These are phyloP conservation scores for Inga oerstediana DNA, from an alignment of 306 rosid species.

Conservation along the genomic window DNA sequence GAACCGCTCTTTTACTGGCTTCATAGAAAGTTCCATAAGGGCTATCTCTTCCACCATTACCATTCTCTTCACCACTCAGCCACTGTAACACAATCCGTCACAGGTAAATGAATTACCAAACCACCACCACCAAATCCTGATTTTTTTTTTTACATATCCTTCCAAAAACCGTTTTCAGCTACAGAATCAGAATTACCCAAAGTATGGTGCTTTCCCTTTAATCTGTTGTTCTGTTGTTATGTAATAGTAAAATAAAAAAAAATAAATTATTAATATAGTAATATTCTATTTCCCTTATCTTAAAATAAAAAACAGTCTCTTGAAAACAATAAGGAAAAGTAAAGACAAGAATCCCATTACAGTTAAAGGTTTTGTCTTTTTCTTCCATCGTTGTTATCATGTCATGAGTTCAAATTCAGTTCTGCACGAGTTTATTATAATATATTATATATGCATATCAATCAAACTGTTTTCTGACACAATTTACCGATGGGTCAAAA, in stretches of 20 bases:
- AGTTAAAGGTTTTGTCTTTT: background rate
- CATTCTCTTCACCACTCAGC: conserved; percentile 92
- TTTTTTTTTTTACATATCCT: background rate
- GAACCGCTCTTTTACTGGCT: conserved; percentile 86
- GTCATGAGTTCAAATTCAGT: background rate
- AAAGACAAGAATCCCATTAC: background rate
- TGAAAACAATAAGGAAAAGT: background rate
- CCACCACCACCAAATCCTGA: background rate
- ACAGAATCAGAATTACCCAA: background rate
- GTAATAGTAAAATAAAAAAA: too few relatives aligned
- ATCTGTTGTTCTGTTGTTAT: too few relatives aligned
- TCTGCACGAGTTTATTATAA: background rate
- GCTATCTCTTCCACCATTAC: conserved; percentile 56
- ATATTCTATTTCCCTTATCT: too few relatives aligned
- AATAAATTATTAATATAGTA: too few relatives aligned
- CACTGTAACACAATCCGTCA: conserved; percentile 60
- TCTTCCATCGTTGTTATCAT: too few relatives aligned
- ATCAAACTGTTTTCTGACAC: background rate
- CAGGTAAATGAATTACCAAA: conserved; percentile 50
- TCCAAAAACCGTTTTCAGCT: background rate
- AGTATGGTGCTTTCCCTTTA: too few relatives aligned
- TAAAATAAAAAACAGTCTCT: too few relatives aligned
- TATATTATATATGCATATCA: too few relatives aligned
- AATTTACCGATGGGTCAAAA: background rate
- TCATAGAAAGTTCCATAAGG: conserved; percentile 62